Conservation (phyloP, 2,329 filamentous ascomycete genomes). For the Conoideocrella luteorostrata region DNA sequence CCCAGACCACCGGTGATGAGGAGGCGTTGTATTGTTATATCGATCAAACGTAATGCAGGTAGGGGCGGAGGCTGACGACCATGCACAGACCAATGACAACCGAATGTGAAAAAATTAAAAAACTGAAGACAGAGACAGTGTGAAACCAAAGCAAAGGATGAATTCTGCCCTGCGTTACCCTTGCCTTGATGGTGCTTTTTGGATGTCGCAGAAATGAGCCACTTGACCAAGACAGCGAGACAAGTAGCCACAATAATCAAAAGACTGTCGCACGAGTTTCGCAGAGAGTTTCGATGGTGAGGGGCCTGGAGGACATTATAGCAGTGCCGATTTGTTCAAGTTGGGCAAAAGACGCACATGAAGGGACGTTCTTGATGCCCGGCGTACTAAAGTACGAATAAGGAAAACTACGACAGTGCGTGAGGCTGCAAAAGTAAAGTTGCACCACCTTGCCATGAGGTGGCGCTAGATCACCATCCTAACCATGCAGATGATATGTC, state of each 20-base stretch:
- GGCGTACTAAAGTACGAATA: conserved; percentile 5
- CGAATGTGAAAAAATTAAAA: background rate
- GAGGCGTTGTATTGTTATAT: conserved; percentile 8
- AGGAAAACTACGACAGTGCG: conserved; percentile 9
- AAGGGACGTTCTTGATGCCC: conserved; percentile 4
- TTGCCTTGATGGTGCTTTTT: conserved; percentile 1
- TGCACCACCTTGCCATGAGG: conserved; percentile 1
- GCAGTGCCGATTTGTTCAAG: conserved; percentile 7
- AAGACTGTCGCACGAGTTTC: conserved; percentile 6
- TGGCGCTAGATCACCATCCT: conserved; percentile 1
- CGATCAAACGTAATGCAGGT: too few relatives aligned
- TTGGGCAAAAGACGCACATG: conserved; percentile 6
- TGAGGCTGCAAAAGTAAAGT: conserved; percentile 9
- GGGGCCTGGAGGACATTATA: conserved; percentile 8
- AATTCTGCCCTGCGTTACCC: background rate
- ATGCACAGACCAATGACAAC: conserved; percentile 1
- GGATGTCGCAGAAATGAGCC: conserved; percentile 4
- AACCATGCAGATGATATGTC: background rate
- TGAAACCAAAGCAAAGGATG: background rate
- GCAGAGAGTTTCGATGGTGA: conserved; percentile 3
- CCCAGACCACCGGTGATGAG: conserved; percentile 6
- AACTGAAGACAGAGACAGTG: background rate
- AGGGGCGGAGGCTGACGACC: background rate
- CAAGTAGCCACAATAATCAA: conserved; percentile 5
- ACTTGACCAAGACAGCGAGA: conserved; percentile 6